These are phyloP conservation scores for Lentithecium fluviatile DNA, from an alignment of 495 filamentous ascomycete genomes.

Conservation along the genomic window DNA sequence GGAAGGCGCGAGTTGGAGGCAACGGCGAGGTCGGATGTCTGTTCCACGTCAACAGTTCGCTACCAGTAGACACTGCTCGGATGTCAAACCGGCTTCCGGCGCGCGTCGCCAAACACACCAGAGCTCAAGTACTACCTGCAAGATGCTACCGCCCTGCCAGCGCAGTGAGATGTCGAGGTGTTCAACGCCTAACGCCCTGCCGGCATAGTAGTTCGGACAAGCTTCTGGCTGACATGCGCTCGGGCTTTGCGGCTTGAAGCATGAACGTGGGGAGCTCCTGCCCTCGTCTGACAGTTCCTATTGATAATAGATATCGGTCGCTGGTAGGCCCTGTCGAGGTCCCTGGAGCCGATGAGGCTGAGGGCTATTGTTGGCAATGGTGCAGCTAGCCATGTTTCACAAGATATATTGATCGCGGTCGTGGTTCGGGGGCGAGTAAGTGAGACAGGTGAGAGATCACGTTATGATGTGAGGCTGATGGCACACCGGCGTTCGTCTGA, in stretches of 20 bases:
- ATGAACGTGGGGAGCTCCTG: neutral
- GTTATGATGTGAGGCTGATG: neutral
- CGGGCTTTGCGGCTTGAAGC: neutral
- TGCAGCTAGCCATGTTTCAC: slow-evolving; percentile 12
- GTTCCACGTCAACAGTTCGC: too few species aligned
- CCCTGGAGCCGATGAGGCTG: neutral
- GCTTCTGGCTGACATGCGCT: slow-evolving; percentile 9
- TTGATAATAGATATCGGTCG: slow-evolving; percentile 16
- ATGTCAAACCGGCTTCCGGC: too few species aligned
- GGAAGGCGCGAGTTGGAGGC: too few species aligned
- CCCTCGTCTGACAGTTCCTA: slow-evolving; percentile 4
- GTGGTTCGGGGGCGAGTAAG: neutral
- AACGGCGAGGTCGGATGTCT: too few species aligned
- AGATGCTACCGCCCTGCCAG: too few species aligned
- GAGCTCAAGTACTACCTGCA: too few species aligned
- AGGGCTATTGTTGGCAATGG: neutral
- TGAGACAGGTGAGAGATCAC: neutral
- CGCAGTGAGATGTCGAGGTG: too few species aligned
- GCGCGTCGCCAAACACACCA: too few species aligned
- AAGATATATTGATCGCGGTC: slow-evolving; percentile 1
- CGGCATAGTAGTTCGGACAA: neutral
- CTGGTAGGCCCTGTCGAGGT: neutral
- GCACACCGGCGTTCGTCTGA: neutral
- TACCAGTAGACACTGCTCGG: too few species aligned
- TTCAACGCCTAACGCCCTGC: too few species aligned